A percentile compares a stretch with the other conserved stretches of the same genome.
Evolutionary conservation across 2,329 filamentous ascomycete species (phyloP).

Genomic region (Cercospora janseana): DNA sequence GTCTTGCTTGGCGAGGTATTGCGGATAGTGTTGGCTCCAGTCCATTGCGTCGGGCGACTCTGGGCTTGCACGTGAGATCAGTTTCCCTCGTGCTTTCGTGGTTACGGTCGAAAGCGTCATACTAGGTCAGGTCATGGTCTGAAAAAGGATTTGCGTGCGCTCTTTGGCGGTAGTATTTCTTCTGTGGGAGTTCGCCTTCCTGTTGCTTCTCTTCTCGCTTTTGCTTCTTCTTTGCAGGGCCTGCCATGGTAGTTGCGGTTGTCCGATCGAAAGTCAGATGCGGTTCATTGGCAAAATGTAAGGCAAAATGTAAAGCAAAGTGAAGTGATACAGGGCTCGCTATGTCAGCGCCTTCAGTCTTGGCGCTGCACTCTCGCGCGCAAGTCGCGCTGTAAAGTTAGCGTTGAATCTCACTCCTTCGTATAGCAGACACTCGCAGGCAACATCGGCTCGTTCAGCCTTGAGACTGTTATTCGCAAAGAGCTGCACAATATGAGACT

Average conservation of each 20-base stretch:
- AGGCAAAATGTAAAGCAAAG: too few species aligned
- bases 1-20: slow-evolving; percentile 50
- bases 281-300: too few species aligned
- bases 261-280: not conserved
- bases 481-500: too few species aligned
- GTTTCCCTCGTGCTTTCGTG: slow-evolving; percentile 7
- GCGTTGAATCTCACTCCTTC: too few species aligned
- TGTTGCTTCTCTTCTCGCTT: slow-evolving; percentile 49
- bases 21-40: slow-evolving; percentile 82
- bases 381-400: too few species aligned
- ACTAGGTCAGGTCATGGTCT: slow-evolving; percentile 88
- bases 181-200: slow-evolving; percentile 70
- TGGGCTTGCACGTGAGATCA: slow-evolving; percentile 58
- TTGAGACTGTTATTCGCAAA: too few species aligned
- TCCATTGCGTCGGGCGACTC: slow-evolving; percentile 79
- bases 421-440: too few species aligned
- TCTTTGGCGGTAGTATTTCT: slow-evolving; percentile 93
- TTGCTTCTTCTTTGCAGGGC: slow-evolving; percentile 42
- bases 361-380: too few species aligned
- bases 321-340: too few species aligned
- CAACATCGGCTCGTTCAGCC: not conserved
- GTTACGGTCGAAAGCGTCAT: slow-evolving; percentile 37
- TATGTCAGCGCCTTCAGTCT: too few species aligned
- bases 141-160: slow-evolving; percentile 98
- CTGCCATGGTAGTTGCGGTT: slow-evolving; percentile 32